Evolutionary conservation across 1,284 basidiomycete genomes (phyloP).

Genomic region (Cutaneotrichosporon sp.): DNA sequence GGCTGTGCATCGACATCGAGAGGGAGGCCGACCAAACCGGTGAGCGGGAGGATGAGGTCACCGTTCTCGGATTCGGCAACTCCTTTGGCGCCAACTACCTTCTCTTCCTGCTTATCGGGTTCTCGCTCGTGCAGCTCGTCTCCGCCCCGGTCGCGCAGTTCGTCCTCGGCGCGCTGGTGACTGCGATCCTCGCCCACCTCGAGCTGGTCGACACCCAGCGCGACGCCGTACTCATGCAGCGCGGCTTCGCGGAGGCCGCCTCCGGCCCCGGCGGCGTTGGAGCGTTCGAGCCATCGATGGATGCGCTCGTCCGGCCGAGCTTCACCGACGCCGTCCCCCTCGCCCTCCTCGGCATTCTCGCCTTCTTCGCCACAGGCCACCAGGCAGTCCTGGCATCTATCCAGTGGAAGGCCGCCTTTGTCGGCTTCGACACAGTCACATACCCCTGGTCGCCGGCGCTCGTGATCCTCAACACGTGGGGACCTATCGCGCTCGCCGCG

Average conservation of each 20-base stretch:
- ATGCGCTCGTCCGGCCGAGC: slow-evolving; percentile 48
- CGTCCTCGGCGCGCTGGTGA: slow-evolving; percentile 58
- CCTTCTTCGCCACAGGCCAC: slow-evolving; percentile 87
- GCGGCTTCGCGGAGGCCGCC: slow-evolving; percentile 29
- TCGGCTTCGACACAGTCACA: slow-evolving; percentile 61
- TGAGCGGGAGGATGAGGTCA: slow-evolving; percentile 53
- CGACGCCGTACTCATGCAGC: slow-evolving; percentile 58
- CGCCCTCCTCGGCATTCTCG: slow-evolving; percentile 66
- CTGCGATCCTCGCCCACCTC: slow-evolving; percentile 66
- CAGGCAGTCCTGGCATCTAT: slow-evolving; percentile 83
- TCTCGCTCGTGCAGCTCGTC: slow-evolving; percentile 61
- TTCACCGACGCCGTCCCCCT: slow-evolving; percentile 69
- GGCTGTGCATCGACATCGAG: slow-evolving; percentile 66
- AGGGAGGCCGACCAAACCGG: slow-evolving; percentile 41
- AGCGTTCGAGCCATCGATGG: slow-evolving; percentile 47
- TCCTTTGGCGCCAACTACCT: slow-evolving; percentile 82
- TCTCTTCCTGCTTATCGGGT: slow-evolving; percentile 66
- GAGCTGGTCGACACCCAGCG: slow-evolving; percentile 74
- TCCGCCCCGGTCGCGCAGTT: slow-evolving; percentile 79
- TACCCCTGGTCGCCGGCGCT: slow-evolving; percentile 74
- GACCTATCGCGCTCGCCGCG: slow-evolving; percentile 62
- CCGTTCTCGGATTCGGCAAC: slow-evolving; percentile 82
- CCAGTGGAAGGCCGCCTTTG: slow-evolving; percentile 93
- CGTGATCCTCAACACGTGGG: slow-evolving; percentile 76
- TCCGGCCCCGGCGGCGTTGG: slow-evolving; percentile 22